These are phyloP conservation scores for Phialophora chinensis DNA, from an alignment of 2,329 filamentous ascomycete genomes.

Conservation along the genomic window DNA sequence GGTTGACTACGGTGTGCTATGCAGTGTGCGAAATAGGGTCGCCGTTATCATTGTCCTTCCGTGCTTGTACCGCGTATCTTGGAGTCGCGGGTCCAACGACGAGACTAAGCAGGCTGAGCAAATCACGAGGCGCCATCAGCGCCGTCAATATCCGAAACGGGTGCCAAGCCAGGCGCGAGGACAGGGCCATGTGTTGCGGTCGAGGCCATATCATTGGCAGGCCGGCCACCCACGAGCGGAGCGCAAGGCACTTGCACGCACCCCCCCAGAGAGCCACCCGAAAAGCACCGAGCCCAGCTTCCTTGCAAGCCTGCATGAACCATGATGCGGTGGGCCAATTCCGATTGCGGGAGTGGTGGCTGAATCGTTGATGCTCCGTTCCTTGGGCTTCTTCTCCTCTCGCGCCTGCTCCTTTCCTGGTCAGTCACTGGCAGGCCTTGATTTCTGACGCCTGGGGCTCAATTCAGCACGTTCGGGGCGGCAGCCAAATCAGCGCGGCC, in stretches of 20 bases:
- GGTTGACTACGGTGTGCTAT: background rate
- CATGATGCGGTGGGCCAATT: background rate
- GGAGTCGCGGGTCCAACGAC: background rate
- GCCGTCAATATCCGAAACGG: background rate
- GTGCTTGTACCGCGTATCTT: background rate
- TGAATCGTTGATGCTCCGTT: too few relatives aligned
- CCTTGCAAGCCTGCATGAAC: slow-evolving; percentile 11
- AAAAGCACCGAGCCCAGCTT: slow-evolving; percentile 6
- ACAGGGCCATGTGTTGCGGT: slow-evolving; percentile 11
- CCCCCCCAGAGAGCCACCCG: slow-evolving; percentile 1
- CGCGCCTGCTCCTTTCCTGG: background rate
- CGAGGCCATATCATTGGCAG: slow-evolving; percentile 8
- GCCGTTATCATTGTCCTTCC: background rate
- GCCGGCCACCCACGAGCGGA: background rate
- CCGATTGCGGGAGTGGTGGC: background rate
- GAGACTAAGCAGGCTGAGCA: background rate
- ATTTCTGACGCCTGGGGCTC: slow-evolving; percentile 5
- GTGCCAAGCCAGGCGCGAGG: background rate
- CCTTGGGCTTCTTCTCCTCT: too few relatives aligned
- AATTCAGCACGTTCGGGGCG: background rate
- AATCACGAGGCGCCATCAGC: background rate
- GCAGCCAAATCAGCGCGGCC: background rate
- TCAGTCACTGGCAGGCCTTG: background rate
- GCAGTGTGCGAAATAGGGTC: background rate
- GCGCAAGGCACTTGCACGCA: background rate